Conservation (phyloP, 2,329 filamentous ascomycete genomes). For the Sporothrix brasiliensis region DNA sequence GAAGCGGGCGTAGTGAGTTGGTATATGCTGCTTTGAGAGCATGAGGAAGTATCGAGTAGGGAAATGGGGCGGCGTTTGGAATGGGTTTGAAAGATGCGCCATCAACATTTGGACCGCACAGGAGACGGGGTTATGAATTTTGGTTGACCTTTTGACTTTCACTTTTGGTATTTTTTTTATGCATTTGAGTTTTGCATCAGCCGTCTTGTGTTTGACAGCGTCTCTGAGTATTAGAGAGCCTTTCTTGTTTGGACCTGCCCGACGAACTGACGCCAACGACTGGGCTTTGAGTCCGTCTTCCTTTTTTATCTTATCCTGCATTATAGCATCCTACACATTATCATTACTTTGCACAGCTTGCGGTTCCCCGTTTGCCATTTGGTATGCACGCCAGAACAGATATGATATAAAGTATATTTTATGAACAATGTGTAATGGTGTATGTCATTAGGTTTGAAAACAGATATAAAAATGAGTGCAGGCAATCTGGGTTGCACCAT, state of each 20-base stretch:
- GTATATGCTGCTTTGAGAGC: neutral
- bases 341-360: neutral
- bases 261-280: too few species aligned
- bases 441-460: neutral
- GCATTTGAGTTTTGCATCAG: too few species aligned
- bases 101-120: too few species aligned
- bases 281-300: too few species aligned
- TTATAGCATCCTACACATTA: too few species aligned
- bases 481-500: constrained; percentile 11
- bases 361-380: neutral
- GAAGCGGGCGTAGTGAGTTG: constrained; percentile 8
- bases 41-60: neutral
- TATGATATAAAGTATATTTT: constrained; percentile 20
- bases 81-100: neutral
- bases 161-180: too few species aligned
- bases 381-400: neutral
- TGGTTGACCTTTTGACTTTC: too few species aligned
- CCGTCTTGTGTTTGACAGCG: neutral
- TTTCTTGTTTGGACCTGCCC: neutral
- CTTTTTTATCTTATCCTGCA: too few species aligned
- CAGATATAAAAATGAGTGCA: constrained; percentile 7
- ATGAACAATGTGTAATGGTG: constrained; percentile 1
- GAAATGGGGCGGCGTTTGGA: constrained; percentile 11
- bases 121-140: too few species aligned
- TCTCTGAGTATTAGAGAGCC: too few species aligned